Evolutionary conservation across 441 rosid genomes (phyloP), one percentile per base, ranked within the genome.

Genomic region (Raphanus hybrid): DNA sequence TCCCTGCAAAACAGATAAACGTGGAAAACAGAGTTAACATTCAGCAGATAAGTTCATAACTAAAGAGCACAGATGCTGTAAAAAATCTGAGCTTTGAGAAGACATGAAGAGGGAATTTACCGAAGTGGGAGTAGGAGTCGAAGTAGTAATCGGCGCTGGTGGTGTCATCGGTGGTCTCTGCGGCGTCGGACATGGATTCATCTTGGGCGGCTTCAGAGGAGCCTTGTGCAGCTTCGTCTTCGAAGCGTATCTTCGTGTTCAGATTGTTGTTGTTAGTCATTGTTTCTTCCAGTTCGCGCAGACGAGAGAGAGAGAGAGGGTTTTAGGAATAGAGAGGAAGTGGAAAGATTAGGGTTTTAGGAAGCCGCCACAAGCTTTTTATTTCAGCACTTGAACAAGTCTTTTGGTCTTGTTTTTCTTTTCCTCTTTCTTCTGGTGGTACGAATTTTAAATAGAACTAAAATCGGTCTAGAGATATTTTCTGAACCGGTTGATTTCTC

Each of bases 71-170:
- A 18, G 18, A 18, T 18, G 18, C 18, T 18, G 18, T 18, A 18
- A 9, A 43, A 43, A 43, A 43, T 43, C 15, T 11, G 52, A 45
- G 6, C 15, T 45, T 45, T 45, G 52, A 45, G 12, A 4, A 11
- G 43, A 37, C 11, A 37, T 37, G 0, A 6, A 37, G 2, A 1
- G 41, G 41, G 14, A 35, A 70, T 69, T 50, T 86, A 92, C 99
- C 97, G 64, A 95, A 95, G 86, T 93, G 99, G 69, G 97, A 90
- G 86, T 95, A 93, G 5, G 99, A 95, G 82, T 95, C 98, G 80
- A 95, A 95, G 87, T 93, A 95, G 83, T 95, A 95, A 78, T 95
- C 99, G 58, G 98, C 98, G 75, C 98, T 95, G 70, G 99, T 95
- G 67, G 86, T 86, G 18, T 87, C 90, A 59, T 87, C 98, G 48